Evolutionary conservation across 164 flowering plant genomes (phyloP).

Genomic region (Stephania cephalantha): DNA sequence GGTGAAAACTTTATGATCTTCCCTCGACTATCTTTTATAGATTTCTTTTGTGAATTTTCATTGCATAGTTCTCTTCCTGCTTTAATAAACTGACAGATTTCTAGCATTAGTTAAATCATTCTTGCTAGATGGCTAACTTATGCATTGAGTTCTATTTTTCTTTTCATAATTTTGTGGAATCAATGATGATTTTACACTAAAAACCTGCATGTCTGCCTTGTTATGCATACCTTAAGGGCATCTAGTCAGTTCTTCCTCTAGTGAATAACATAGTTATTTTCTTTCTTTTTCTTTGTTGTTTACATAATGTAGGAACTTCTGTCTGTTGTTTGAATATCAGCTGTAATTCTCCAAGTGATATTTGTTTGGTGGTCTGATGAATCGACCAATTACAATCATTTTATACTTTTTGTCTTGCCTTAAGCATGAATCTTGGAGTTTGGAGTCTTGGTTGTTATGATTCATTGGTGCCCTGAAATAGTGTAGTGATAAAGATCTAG

Average conservation of each 20-base stretch:
- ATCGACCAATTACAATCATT: no score
- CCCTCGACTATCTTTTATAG: not conserved
- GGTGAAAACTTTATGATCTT: slow-evolving; percentile 11
- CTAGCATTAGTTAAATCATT: not conserved
- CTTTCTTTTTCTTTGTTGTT: no score
- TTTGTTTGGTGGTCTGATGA: no score
- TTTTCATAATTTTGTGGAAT: not conserved
- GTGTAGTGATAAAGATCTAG: no score
- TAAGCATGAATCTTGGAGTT: no score
- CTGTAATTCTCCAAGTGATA: no score
- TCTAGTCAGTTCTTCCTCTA: not conserved
- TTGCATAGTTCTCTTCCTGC: not conserved
- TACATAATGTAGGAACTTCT: not conserved
- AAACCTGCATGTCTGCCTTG: not conserved
- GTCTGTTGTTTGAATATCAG: no score
- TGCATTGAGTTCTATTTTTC: not conserved
- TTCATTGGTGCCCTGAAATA: no score
- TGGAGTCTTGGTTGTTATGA: no score
- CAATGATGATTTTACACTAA: no score
- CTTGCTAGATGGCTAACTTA: no score
- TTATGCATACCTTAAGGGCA: not conserved
- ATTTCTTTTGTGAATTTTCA: not conserved
- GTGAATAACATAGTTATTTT: not conserved
- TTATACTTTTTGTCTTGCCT: no score
- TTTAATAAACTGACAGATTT: not conserved